These are phyloP conservation scores for Suhomyces emberorum DNA, from an alignment of 805 yeast species.

Conservation along the genomic window DNA sequence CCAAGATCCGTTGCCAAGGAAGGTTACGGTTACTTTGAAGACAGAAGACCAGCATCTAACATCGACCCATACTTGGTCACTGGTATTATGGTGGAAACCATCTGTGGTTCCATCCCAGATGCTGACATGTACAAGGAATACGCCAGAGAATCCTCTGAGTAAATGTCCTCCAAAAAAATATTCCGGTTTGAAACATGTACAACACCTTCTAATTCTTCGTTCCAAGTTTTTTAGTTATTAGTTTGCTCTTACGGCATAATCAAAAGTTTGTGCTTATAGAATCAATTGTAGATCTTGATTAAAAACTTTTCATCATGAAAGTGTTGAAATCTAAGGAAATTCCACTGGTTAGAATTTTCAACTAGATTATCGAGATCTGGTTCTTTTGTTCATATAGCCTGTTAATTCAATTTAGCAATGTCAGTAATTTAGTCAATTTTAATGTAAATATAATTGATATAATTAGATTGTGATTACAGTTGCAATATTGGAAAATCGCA, in stretches of 20 bases:
- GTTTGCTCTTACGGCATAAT: conserved; percentile 2
- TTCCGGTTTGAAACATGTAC: conserved; percentile 1
- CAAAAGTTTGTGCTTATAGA: conserved; percentile 2
- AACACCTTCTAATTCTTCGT: neutral
- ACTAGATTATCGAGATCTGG: no score
- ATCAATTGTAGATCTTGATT: no score
- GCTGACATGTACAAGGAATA: conserved; percentile 92
- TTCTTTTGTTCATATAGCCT: no score
- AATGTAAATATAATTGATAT: no score
- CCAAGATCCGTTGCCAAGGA: conserved; percentile 98
- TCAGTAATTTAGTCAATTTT: no score
- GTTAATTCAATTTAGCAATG: no score
- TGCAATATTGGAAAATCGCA: no score
- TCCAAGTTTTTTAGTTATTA: conserved; percentile 3
- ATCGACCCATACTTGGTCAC: conserved; percentile 98
- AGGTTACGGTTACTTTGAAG: conserved; percentile 98
- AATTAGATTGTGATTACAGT: no score
- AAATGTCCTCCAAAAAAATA: no score
- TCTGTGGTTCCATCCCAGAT: conserved; percentile 90
- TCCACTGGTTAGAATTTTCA: no score
- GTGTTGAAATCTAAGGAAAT: no score
- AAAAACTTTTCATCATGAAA: no score
- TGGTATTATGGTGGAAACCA: conserved; percentile 96
- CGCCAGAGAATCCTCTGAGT: conserved; percentile 61
- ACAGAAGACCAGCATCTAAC: conserved; percentile 99